phyloP scores from a whole-genome alignment of 768 basidiomycete genomes.

The Amanita pallidorosea region DNA sequence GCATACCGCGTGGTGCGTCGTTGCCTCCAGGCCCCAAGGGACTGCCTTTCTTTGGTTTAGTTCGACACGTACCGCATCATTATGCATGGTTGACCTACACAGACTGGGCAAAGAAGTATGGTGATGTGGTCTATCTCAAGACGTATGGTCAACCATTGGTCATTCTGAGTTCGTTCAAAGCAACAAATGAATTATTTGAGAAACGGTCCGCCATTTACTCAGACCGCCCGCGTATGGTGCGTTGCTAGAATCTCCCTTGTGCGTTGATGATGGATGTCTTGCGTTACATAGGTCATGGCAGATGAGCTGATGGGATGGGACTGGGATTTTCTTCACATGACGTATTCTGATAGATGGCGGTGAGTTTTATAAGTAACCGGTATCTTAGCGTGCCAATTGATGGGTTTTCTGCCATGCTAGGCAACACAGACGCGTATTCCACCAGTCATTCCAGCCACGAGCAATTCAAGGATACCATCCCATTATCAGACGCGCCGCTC shows the following conservation, averaged over 20 bases:
- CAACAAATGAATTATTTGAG: slow-evolving; percentile 31
- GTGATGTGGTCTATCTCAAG: slow-evolving; percentile 19
- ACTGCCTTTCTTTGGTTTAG: slow-evolving; percentile 22
- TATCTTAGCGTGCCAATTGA: background rate
- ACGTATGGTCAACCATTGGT: slow-evolving; percentile 25
- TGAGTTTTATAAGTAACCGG: background rate
- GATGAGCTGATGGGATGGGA: slow-evolving; percentile 12
- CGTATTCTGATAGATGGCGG: slow-evolving; percentile 18
- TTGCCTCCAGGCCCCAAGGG: slow-evolving; percentile 25
- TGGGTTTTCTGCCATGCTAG: slow-evolving; percentile 9
- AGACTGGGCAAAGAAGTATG: slow-evolving; percentile 20
- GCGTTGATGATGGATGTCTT: background rate
- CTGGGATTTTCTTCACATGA: slow-evolving; percentile 24
- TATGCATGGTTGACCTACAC: slow-evolving; percentile 21
- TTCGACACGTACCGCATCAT: slow-evolving; percentile 18
- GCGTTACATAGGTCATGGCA: slow-evolving; percentile 1
- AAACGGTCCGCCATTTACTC: slow-evolving; percentile 34
- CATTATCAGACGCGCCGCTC: slow-evolving; percentile 15
- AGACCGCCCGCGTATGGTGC: slow-evolving; percentile 25
- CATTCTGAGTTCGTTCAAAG: slow-evolving; percentile 28
- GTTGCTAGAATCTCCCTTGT: background rate
- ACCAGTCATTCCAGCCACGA: slow-evolving; percentile 25
- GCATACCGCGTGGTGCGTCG: slow-evolving; percentile 4
- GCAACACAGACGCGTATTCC: slow-evolving; percentile 21
- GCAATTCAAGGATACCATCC: slow-evolving; percentile 17